Conservation (phyloP, 2,329 filamentous ascomycete species). For the Cladosporium velox region DNA sequence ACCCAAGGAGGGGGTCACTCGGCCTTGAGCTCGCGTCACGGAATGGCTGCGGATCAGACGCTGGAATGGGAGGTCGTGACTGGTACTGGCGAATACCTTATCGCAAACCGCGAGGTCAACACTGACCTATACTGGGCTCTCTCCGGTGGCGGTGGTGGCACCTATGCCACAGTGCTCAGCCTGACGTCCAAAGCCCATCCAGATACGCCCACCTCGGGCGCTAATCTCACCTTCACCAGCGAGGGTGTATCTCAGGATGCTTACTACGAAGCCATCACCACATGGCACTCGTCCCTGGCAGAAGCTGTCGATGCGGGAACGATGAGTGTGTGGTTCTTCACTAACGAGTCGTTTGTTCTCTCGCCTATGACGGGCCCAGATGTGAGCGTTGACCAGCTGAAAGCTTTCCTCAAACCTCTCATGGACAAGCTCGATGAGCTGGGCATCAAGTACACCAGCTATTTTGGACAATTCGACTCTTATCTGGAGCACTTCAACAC, state of each 20-base stretch:
- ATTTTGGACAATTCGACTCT: constrained; percentile 35
- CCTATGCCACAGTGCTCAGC: constrained; percentile 59
- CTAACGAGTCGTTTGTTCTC: constrained; percentile 53
- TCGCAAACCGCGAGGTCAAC: constrained; percentile 51
- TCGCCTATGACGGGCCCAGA: constrained; percentile 52
- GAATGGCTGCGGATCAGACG: constrained; percentile 61
- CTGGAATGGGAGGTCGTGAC: constrained; percentile 53
- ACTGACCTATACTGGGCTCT: constrained; percentile 66
- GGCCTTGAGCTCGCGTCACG: constrained; percentile 55
- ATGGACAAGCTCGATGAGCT: constrained; percentile 42
- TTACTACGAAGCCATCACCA: constrained; percentile 54
- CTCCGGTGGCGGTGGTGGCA: constrained; percentile 61
- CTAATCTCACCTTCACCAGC: constrained; percentile 47
- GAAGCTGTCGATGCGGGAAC: constrained; percentile 53
- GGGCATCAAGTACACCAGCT: constrained; percentile 38
- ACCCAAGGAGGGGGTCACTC: constrained; percentile 63
- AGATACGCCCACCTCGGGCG: constrained; percentile 47
- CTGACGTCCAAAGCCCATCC: constrained; percentile 57
- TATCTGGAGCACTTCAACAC: constrained; percentile 39
- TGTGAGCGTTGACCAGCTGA: constrained; percentile 47
- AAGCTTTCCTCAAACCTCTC: constrained; percentile 51
- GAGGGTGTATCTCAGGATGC: constrained; percentile 36
- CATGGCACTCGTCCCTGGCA: constrained; percentile 49
- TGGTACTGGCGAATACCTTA: constrained; percentile 51
- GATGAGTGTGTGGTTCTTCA: constrained; percentile 53